A percentile compares a stretch with the other conserved stretches of the same genome.
These are phyloP conservation scores for Gelatoporia subvermispora DNA, from an alignment of 768 basidiomycete genomes.

Conservation along the genomic window DNA sequence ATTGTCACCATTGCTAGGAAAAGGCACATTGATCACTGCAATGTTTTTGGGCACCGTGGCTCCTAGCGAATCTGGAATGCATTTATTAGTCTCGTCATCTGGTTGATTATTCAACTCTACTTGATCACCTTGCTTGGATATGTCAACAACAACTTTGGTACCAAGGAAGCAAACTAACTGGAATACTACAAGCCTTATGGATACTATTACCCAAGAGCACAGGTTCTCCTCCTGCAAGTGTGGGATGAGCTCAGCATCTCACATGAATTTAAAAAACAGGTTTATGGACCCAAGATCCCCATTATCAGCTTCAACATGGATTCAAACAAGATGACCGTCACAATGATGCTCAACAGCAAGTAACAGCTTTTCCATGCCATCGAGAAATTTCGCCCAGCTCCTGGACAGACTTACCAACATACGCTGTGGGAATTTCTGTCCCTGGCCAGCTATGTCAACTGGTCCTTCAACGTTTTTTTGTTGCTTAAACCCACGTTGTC, in stretches of 20 bases:
- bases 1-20: conserved; percentile 25
- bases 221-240: conserved; percentile 29
- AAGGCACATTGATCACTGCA: conserved; percentile 27
- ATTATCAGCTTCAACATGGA: conserved; percentile 39
- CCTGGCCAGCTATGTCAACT: conserved; percentile 34
- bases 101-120: conserved; percentile 24
- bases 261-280: conserved; percentile 35
- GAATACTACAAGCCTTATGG: conserved; percentile 28
- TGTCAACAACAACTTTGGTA: conserved; percentile 29
- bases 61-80: conserved; percentile 22
- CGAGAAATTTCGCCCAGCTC: neutral
- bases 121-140: conserved; percentile 25
- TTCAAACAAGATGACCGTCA: conserved; percentile 25
- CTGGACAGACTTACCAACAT: neutral
- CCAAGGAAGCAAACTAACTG: conserved; percentile 14
- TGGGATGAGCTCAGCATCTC: conserved; percentile 38
- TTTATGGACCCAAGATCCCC: conserved; percentile 25
- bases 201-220: conserved; percentile 22
- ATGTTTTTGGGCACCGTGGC: conserved; percentile 27
- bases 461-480: conserved; percentile 32
- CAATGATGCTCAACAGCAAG: conserved; percentile 7
- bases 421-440: conserved; percentile 24
- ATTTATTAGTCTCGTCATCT: conserved; percentile 26
- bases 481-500: conserved; percentile 24
- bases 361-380: neutral